These are phyloP conservation scores for Paxillus rubicundulus DNA, from an alignment of 768 basidiomycete species.

Conservation along the genomic window DNA sequence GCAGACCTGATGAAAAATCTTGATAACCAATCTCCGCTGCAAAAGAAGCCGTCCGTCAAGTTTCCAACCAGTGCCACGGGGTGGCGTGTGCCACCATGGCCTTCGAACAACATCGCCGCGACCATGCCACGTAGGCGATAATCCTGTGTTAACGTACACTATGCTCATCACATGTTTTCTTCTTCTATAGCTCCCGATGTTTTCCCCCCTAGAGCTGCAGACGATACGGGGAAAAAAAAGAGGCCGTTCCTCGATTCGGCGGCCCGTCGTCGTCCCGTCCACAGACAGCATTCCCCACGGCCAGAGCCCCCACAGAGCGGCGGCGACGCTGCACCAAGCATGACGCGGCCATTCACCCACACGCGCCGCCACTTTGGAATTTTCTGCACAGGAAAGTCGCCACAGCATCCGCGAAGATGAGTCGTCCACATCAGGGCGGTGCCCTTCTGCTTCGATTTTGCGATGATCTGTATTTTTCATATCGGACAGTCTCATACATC, in stretches of 20 bases:
- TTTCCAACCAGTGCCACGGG: slow-evolving; percentile 7
- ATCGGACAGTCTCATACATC: background rate
- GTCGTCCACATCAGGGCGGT: background rate
- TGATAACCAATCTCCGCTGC: slow-evolving; percentile 12
- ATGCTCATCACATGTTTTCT: slow-evolving; percentile 8
- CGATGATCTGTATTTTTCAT: slow-evolving; percentile 7
- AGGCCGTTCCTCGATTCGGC: slow-evolving; percentile 5
- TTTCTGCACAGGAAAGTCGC: slow-evolving; percentile 35
- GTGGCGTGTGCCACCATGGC: slow-evolving; percentile 24
- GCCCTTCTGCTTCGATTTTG: slow-evolving; percentile 2
- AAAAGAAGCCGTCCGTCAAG: slow-evolving; percentile 17
- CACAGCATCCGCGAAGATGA: slow-evolving; percentile 15
- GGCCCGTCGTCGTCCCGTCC: slow-evolving; percentile 22
- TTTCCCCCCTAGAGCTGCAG: slow-evolving; percentile 24
- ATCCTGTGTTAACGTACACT: background rate
- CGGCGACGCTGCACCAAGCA: slow-evolving; percentile 10
- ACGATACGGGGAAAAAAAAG: slow-evolving; percentile 14
- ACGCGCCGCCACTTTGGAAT: slow-evolving; percentile 34
- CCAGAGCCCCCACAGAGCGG: slow-evolving; percentile 5
- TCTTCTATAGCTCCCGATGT: slow-evolving; percentile 40
- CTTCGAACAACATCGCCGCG: slow-evolving; percentile 20
- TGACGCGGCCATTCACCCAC: slow-evolving; percentile 13
- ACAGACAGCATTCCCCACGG: slow-evolving; percentile 22
- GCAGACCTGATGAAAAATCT: slow-evolving; percentile 27
- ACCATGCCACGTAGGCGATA: slow-evolving; percentile 40